These are phyloP conservation scores for Cubamyces sp. DNA, from an alignment of 768 basidiomycete genomes.

Conservation along the genomic window DNA sequence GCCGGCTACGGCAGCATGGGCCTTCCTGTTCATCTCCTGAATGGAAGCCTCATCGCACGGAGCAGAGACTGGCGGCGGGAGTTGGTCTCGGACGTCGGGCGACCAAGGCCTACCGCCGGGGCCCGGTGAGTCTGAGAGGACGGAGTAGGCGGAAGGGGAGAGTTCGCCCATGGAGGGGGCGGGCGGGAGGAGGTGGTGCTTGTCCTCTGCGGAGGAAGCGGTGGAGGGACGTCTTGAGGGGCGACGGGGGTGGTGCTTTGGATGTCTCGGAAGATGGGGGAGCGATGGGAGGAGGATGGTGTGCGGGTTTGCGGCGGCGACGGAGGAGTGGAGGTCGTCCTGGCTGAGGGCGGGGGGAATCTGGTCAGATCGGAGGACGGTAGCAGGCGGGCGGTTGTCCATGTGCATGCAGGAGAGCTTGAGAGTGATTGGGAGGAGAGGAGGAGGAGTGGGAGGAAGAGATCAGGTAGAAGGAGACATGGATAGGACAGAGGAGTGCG, in stretches of 20 bases:
- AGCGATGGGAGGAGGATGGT: slow-evolving; percentile 34
- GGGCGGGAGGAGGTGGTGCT: slow-evolving; percentile 43
- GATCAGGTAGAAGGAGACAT: not conserved
- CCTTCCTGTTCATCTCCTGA: slow-evolving; percentile 34
- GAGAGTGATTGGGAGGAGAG: not conserved
- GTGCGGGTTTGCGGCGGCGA: slow-evolving; percentile 27
- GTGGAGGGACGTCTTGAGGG: slow-evolving; percentile 45
- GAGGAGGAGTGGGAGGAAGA: not conserved
- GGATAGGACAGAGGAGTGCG: not conserved
- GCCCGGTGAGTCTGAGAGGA: slow-evolving; percentile 4
- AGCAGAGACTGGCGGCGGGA: not conserved
- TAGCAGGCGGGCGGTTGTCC: slow-evolving; percentile 11
- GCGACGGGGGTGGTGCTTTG: slow-evolving; percentile 30
- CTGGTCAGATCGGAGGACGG: slow-evolving; percentile 18
- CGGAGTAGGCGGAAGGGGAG: slow-evolving; percentile 16
- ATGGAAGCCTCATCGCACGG: slow-evolving; percentile 22
- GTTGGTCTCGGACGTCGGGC: not conserved
- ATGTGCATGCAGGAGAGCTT: slow-evolving; percentile 3
- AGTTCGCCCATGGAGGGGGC: slow-evolving; percentile 26
- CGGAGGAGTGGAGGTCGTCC: slow-evolving; percentile 29
- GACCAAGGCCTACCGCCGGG: not conserved
- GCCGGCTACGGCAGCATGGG: slow-evolving; percentile 31
- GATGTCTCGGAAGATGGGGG: slow-evolving; percentile 37
- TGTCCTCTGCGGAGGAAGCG: slow-evolving; percentile 49
- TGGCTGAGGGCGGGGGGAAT: slow-evolving; percentile 19